Evolutionary conservation across 1,139 yeast genomes (phyloP).

Genomic region (Pichia sp.): DNA sequence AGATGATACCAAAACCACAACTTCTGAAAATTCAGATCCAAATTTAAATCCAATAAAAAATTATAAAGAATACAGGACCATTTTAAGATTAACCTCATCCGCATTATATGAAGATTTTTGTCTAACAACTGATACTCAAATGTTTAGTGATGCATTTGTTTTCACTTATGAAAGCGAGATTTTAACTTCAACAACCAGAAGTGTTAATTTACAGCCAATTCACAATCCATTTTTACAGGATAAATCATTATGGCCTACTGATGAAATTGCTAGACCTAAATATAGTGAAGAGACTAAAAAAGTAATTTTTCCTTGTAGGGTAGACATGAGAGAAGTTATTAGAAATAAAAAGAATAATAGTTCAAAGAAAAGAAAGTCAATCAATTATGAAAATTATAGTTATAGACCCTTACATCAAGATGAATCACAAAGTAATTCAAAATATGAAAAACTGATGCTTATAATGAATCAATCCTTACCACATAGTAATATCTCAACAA

Average conservation of each 20-base stretch:
- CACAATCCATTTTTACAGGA: constrained; percentile 56
- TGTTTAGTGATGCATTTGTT: constrained; percentile 74
- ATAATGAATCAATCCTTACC: constrained; percentile 31
- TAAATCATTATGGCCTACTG: constrained; percentile 39
- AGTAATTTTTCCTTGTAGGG: constrained; percentile 43
- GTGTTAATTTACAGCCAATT: constrained; percentile 67
- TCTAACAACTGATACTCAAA: constrained; percentile 72
- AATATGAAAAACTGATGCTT: constrained; percentile 86
- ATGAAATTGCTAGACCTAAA: constrained; percentile 37
- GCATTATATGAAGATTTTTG: constrained; percentile 81
- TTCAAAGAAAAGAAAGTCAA: neutral
- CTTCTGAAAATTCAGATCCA: neutral
- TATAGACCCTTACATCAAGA: constrained; percentile 55
- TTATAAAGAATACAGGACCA: constrained; percentile 69
- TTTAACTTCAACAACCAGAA: constrained; percentile 67
- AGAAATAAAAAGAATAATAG: constrained; percentile 15
- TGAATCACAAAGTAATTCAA: constrained; percentile 68
- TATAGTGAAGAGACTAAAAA: constrained; percentile 37
- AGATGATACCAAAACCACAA: neutral
- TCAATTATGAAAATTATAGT: constrained; percentile 32
- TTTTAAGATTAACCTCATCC: constrained; percentile 72
- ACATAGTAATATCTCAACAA: constrained; percentile 26
- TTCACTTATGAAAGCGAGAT: constrained; percentile 80
- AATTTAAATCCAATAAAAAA: constrained; percentile 13
- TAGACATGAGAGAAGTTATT: constrained; percentile 38